Evolutionary conservation across 805 yeast species (phyloP), one percentile per base, ranked within the genome.

Genomic region (Cyberlindnera subsufficiens): DNA sequence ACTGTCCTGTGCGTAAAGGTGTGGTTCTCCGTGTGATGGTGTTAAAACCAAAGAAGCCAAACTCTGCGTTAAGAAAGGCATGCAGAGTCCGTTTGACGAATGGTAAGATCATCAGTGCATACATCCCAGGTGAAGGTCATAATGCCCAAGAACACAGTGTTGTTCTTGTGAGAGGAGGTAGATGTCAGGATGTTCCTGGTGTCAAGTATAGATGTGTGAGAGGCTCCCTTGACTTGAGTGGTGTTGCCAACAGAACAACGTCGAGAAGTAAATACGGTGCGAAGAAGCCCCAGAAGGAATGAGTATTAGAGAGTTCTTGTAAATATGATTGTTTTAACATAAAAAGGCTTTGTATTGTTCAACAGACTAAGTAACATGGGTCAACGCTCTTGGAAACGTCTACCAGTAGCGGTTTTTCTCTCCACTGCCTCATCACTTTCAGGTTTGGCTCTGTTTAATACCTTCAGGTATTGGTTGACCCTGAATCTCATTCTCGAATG

Each of bases 71-170:
- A 68, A 78, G 99, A 68, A 93, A 93, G 65, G 96, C 95, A 37
- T 89, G 95, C 50, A 84, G 98, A 71, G 98, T 93, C 18, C 78
- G 96, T 66, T 73, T 93, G 47, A 77, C 95, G 10, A 91, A 86
- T 56, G 99, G 98, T 22, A 83, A 82, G 51, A 81, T 86, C 39
- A 77, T 93, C 15, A 82, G 91, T 37, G 96, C 96, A 1, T 90
- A 89, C 63, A 93, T 93, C 44, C 96, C 97, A 14, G 99, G 99
- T 42, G 97, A 93, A 61, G 99, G 99, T 17, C 99, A 93, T 66
- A 93, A 93, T 60, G 83, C 95, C 18, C 98, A 93, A 69, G 99
- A 93, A 64, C 99, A 93, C 68, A 86, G 95, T 58, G 95, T 93
- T 40, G 98, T 93, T 1, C 77, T 80, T 41, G 96, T 93, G 4